These are phyloP conservation scores for Digitaria exilis DNA, from an alignment of 202 grass and related monocot genomes.

Conservation along the genomic window DNA sequence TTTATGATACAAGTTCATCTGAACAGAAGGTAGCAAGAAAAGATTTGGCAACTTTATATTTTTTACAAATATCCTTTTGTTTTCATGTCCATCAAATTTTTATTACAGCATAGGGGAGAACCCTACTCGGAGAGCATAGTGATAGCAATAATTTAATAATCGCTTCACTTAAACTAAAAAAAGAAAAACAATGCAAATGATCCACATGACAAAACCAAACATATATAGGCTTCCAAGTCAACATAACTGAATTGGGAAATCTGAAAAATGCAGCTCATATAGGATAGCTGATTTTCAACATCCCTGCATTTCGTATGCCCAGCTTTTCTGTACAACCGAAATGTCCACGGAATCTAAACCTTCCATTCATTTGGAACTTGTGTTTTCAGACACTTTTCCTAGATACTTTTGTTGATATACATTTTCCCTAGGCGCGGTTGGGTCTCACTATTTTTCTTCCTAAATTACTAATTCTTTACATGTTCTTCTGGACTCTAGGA, in stretches of 20 bases:
- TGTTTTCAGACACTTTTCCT: neutral
- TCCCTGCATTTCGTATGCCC: neutral
- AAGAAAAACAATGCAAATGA: neutral
- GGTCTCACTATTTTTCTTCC: conserved; percentile 2
- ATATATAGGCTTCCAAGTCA: neutral
- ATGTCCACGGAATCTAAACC: neutral
- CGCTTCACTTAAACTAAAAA: neutral
- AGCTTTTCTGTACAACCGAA: neutral
- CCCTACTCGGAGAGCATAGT: neutral
- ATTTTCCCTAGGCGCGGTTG: conserved; percentile 5
- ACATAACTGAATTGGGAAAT: neutral
- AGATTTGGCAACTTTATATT: neutral
- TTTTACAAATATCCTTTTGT: neutral
- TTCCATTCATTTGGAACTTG: neutral
- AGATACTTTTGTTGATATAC: neutral
- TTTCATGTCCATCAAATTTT: neutral
- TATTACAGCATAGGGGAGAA: neutral
- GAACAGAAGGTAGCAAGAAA: neutral
- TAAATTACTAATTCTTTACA: conserved; percentile 15
- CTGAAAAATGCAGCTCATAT: neutral
- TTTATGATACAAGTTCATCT: neutral
- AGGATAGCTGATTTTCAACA: neutral
- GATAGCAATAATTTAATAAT: neutral
- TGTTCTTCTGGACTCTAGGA: conserved; percentile 47
- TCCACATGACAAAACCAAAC: neutral